Conservation (phyloP, 768 basidiomycete genomes). For the Kwoniella botswanensis region DNA sequence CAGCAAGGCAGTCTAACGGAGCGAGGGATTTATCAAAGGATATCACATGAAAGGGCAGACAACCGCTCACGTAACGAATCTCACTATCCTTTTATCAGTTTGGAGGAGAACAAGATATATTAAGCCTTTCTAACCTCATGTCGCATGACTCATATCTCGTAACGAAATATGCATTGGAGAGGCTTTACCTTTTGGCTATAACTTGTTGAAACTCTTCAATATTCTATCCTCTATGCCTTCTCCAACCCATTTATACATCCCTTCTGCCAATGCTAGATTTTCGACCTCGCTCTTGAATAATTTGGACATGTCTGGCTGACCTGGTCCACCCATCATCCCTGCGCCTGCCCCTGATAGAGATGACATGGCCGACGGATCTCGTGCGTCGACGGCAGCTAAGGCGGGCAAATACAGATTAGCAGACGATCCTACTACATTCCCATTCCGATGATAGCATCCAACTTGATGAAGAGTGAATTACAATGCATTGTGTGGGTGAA, state of each 20-base stretch:
- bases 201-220: slow-evolving; percentile 73
- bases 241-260: slow-evolving; percentile 81
- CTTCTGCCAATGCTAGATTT: slow-evolving; percentile 89
- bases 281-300: slow-evolving; percentile 89
- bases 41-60: background rate
- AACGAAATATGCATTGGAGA: background rate
- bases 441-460: too few relatives aligned
- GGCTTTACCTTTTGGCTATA: background rate
- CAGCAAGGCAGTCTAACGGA: background rate
- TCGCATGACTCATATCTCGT: background rate
- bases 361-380: slow-evolving; percentile 66
- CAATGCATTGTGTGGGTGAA: background rate
- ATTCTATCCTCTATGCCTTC: slow-evolving; percentile 79
- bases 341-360: slow-evolving; percentile 53
- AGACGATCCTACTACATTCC: too few relatives aligned
- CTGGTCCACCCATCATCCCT: slow-evolving; percentile 48
- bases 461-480: too few relatives aligned
- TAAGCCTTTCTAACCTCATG: background rate
- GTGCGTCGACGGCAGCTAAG: slow-evolving; percentile 77
- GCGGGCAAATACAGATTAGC: background rate
- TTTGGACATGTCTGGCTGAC: slow-evolving; percentile 82
- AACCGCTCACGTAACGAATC: background rate
- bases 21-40: background rate
- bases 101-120: background rate
- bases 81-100: background rate